Conservation (phyloP, 2,329 filamentous ascomycete species). For the Epichloe sp. region DNA sequence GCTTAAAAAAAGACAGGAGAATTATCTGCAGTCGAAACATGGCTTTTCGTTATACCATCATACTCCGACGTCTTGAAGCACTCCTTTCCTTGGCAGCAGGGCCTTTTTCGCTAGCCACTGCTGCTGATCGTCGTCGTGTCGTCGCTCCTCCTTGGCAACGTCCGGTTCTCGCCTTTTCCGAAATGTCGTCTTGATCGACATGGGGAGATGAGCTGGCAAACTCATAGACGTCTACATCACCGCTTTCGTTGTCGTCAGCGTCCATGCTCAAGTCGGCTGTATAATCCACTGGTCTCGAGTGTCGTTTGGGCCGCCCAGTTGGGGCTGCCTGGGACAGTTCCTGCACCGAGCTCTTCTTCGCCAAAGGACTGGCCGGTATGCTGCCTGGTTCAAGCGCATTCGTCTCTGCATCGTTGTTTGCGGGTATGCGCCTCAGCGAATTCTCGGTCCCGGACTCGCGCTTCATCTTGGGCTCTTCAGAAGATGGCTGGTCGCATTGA, state of each 20-base stretch:
- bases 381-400: slow-evolving; percentile 10
- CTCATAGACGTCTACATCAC: slow-evolving; percentile 39
- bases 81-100: slow-evolving; percentile 15
- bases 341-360: slow-evolving; percentile 22
- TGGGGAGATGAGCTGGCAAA: slow-evolving; percentile 36
- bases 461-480: slow-evolving; percentile 19
- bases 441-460: slow-evolving; percentile 19
- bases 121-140: slow-evolving; percentile 26
- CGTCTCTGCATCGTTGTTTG: background rate
- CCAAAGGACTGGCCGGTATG: slow-evolving; percentile 27
- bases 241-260: slow-evolving; percentile 5
- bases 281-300: slow-evolving; percentile 12
- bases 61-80: slow-evolving; percentile 38
- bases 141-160: slow-evolving; percentile 22
- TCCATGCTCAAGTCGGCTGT: slow-evolving; percentile 2
- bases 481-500: slow-evolving; percentile 15
- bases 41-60: slow-evolving; percentile 41
- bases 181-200: slow-evolving; percentile 17
- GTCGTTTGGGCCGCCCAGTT: slow-evolving; percentile 28
- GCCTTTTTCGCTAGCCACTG: slow-evolving; percentile 22
- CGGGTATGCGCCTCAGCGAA: slow-evolving; percentile 18
- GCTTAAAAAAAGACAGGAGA: background rate
- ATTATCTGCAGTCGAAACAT: slow-evolving; percentile 19
- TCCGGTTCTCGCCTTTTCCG: slow-evolving; percentile 12
- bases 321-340: slow-evolving; percentile 20